Conservation (phyloP, 1,284 basidiomycete genomes). For the Austroboletus novae-zelandiae region DNA sequence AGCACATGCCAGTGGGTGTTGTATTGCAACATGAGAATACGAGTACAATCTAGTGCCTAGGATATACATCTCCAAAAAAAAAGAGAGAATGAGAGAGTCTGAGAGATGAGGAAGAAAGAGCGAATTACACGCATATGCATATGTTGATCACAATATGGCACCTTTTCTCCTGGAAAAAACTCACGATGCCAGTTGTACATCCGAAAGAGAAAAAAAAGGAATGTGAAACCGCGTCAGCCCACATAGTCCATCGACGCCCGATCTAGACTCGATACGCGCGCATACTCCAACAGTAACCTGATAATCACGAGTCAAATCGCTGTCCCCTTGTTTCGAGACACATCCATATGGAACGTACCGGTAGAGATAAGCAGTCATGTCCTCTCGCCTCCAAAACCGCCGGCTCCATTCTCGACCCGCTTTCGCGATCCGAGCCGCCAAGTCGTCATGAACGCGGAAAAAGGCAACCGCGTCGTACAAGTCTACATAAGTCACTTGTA, state of each 20-base stretch:
- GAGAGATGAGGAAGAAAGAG: too few relatives aligned
- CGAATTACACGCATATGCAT: too few relatives aligned
- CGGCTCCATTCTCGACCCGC: constrained; percentile 60
- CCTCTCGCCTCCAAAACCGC: constrained; percentile 60
- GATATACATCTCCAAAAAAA: too few relatives aligned
- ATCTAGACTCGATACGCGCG: constrained; percentile 23
- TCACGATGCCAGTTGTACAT: too few relatives aligned
- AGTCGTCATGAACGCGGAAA: constrained; percentile 56
- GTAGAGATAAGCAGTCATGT: constrained; percentile 64
- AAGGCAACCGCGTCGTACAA: constrained; percentile 57
- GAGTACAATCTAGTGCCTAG: too few relatives aligned
- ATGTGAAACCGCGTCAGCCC: background rate
- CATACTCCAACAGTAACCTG: constrained; percentile 38
- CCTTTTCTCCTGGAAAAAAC: too few relatives aligned
- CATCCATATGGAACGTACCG: constrained; percentile 35
- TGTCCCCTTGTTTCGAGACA: background rate
- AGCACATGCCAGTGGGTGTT: too few relatives aligned
- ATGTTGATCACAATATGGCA: too few relatives aligned
- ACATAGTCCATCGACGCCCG: constrained; percentile 25
- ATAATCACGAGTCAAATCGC: background rate
- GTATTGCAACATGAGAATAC: too few relatives aligned
- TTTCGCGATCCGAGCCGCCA: constrained; percentile 55
- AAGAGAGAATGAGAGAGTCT: too few relatives aligned
- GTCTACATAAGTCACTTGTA: constrained; percentile 53
- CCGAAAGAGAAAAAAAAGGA: too few relatives aligned